Conservation (phyloP, 805 yeast genomes). For the Lachancea thermotolerans region DNA sequence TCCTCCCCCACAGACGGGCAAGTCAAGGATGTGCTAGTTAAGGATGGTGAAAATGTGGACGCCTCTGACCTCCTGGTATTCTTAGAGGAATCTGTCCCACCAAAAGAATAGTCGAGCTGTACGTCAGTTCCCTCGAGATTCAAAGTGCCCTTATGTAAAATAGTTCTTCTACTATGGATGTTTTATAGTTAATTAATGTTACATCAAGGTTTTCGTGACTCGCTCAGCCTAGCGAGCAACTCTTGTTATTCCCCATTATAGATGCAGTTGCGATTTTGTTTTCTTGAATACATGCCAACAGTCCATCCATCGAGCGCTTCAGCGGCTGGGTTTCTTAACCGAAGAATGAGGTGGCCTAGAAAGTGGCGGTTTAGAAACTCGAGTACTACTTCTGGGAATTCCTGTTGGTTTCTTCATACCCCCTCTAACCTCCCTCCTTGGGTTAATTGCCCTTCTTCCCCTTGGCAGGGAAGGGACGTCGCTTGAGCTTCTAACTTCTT, state of each 20-base stretch:
- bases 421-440: slow-evolving; percentile 7
- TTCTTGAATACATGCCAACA: too few species aligned
- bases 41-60: slow-evolving; percentile 93
- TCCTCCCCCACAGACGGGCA: slow-evolving; percentile 86
- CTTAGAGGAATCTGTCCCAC: slow-evolving; percentile 33
- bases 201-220: too few species aligned
- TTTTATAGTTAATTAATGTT: background rate
- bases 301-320: background rate
- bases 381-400: slow-evolving; percentile 20
- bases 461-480: background rate
- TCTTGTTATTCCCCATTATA: too few species aligned
- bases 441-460: background rate
- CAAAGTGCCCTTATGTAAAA: background rate
- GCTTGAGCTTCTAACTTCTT: background rate
- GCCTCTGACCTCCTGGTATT: slow-evolving; percentile 81
- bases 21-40: slow-evolving; percentile 66
- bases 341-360: slow-evolving; percentile 4
- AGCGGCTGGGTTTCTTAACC: background rate
- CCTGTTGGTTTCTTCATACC: slow-evolving; percentile 13
- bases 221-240: too few species aligned
- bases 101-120: slow-evolving; percentile 1
- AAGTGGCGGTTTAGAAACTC: slow-evolving; percentile 22
- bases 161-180: background rate
- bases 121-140: too few species aligned
- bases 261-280: too few species aligned